A percentile compares a stretch with the other conserved stretches of the same genome.
Evolutionary conservation across 352 stramenopile species (phyloP).

Genomic region (Phytopythium helicoides): DNA sequence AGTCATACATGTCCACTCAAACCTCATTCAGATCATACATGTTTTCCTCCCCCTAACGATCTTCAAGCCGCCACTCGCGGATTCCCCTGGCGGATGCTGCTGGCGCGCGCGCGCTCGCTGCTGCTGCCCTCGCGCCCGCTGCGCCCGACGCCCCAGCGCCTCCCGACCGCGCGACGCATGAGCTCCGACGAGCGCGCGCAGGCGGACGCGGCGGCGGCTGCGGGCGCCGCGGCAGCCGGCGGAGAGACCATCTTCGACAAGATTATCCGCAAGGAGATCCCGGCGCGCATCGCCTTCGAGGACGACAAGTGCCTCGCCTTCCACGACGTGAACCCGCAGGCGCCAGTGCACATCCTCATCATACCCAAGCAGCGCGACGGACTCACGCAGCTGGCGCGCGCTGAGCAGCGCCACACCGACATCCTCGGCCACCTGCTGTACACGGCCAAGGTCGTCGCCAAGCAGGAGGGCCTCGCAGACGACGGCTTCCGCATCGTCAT

Average conservation of each 20-base stretch:
- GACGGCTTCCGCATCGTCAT: conserved; percentile 96
- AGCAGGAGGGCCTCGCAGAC: conserved; percentile 89
- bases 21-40: not conserved
- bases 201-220: conserved; percentile 43
- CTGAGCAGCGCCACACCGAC: conserved; percentile 90
- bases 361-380: conserved; percentile 96
- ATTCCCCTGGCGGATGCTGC: not conserved
- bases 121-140: too few species aligned
- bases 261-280: conserved; percentile 94
- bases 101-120: too few species aligned
- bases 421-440: conserved; percentile 94
- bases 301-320: conserved; percentile 97
- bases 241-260: conserved; percentile 98
- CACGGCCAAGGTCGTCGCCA: conserved; percentile 91
- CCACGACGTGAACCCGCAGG: conserved; percentile 96
- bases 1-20: not conserved
- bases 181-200: conserved; percentile 64
- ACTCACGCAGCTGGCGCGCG: conserved; percentile 90
- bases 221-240: conserved; percentile 32
- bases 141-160: too few species aligned
- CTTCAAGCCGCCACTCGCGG: not conserved
- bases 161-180: conserved; percentile 29
- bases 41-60: not conserved
- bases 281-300: conserved; percentile 95
- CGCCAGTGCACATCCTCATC: conserved; percentile 95